Evolutionary conservation across 495 filamentous ascomycete species (phyloP), one percentile per base, ranked within the genome.

Genomic region (Umbilicaria muhlenbergii): DNA sequence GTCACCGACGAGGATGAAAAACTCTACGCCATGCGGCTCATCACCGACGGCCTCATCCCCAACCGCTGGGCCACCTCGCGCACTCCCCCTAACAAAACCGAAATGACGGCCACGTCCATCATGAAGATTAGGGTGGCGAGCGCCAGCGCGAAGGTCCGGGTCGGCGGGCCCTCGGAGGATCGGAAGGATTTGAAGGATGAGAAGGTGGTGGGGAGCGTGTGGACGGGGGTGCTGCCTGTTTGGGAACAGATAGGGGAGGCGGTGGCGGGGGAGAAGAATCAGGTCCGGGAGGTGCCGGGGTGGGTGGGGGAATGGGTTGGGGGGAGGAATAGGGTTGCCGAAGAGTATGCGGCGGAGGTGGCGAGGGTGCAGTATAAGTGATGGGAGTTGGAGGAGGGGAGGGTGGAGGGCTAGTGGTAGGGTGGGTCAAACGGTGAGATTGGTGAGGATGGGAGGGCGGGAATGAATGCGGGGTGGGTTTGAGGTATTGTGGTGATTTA

Each of bases 191-290:
- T 66, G 40, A 68, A 71, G 31, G 67, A 80, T 39, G 66, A 66
- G n/a, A 74, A 73, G 14, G 41, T 92, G 18, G 65, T 67, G 11
- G 61, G 59, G 8, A 64, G 65, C 32, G 75, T 81, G 7, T 93
- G 86, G 87, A 81, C 80, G 0, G 87, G 87, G 0, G 85, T 92
- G n/a, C 68, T 94, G 15, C 87, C 86, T 2, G 67, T 83, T 24
- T 80, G 73, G 59, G 69, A 70, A 36, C 67, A 59, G 0, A 60
- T 83, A 42, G 86, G 81, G 0, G 67, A 77, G 41, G 86, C 88
- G 0, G 51, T 91, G n/a, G 58, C 77, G 0, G 70, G 67, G n/a
- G 59, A 65, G 34, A 68, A 76, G 45, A 82, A 86, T 47, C 60
- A 63, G 34, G 63, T 86, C 0, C 46, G 52, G n/a, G 49, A 66